Evolutionary conservation across 805 yeast genomes (phyloP), one percentile per base, ranked within the genome.

Genomic region (Yamadazyma akitaensis): DNA sequence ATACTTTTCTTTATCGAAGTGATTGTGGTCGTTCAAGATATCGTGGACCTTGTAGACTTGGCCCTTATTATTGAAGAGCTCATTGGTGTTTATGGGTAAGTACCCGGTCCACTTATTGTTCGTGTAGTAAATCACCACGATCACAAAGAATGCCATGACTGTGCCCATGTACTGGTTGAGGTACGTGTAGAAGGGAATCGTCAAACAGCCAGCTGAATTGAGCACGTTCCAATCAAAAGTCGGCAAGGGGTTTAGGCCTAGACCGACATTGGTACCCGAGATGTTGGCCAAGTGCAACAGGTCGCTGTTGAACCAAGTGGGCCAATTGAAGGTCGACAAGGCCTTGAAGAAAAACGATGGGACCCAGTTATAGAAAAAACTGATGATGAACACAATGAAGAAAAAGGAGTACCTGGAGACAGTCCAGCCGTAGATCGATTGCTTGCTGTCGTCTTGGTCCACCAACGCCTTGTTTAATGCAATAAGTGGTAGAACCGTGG

Each of bases 1-100:
- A 57, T 81, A 82, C 53, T 74, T 75, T 2, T 53, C 59, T 18
- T 61, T 50, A 55, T 81, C 84, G 39, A 82, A 70, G 14, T 59
- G 53, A 48, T 72, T 74, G 14, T 76, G 60, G 2, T 59, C 63
- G 42, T 74, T 62, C 37, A 82, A 57, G 14, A 82, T 70, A 44
- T 71, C 59, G 14, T 70, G 67, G 36, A 81, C 78, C 17, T 74
- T 64, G 58, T 69, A 82, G 0, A 65, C 49, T 24, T 67, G 58
- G 21, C 82, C 87, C 31, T 65, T 69, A 54, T 80, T 81, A 48
- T 78, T 75, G 61, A 68, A 81, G 30, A 82, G 56, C 11, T 64
- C 60, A 58, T 79, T 79, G n/a, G 81, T 65, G 58, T 80, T 59
- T 62, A 77, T 73, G 2, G 82, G 82, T 39, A 79, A 55, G 51